phyloP scores from a whole-genome alignment of 2,329 filamentous ascomycete genomes.

The Fusarium beomiforme region DNA sequence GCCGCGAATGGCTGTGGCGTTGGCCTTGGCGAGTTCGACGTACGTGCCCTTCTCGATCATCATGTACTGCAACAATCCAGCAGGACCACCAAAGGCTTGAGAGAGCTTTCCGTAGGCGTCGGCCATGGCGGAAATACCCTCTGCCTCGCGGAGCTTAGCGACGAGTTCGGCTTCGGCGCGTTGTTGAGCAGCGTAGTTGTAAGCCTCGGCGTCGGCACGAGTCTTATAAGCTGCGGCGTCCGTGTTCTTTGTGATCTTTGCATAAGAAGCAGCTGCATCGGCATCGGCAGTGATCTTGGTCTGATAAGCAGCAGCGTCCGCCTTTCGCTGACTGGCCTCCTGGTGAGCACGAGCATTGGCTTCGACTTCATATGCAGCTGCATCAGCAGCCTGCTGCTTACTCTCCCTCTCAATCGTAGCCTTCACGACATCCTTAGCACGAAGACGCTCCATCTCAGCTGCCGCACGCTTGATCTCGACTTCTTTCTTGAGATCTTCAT shows the following conservation, averaged over 20 bases:
- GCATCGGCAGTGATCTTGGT: slow-evolving; percentile 58
- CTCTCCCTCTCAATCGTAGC: slow-evolving; percentile 76
- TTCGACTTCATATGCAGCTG: slow-evolving; percentile 70
- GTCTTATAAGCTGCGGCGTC: slow-evolving; percentile 64
- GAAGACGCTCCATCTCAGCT: slow-evolving; percentile 82
- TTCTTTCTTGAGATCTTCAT: slow-evolving; percentile 81
- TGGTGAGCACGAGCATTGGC: slow-evolving; percentile 67
- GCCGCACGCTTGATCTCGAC: slow-evolving; percentile 81
- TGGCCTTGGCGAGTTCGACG: slow-evolving; percentile 79
- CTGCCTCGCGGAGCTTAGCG: slow-evolving; percentile 76
- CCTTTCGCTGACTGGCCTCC: slow-evolving; percentile 62
- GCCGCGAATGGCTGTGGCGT: slow-evolving; percentile 78
- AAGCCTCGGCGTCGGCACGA: slow-evolving; percentile 56
- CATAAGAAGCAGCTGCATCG: slow-evolving; percentile 56
- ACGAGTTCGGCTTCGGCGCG: slow-evolving; percentile 69
- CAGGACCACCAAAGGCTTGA: slow-evolving; percentile 78
- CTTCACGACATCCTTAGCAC: slow-evolving; percentile 81
- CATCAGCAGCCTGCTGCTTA: slow-evolving; percentile 74
- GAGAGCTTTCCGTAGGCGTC: slow-evolving; percentile 80
- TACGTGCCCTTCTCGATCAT: slow-evolving; percentile 89
- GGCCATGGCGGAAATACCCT: slow-evolving; percentile 80
- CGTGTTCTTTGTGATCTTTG: slow-evolving; percentile 61
- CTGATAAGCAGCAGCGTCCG: slow-evolving; percentile 64
- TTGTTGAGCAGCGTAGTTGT: slow-evolving; percentile 52
- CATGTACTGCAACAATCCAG: slow-evolving; percentile 82